These are phyloP conservation scores for Ochromonas danica DNA, from an alignment of 108 stramenopile species.

Conservation along the genomic window DNA sequence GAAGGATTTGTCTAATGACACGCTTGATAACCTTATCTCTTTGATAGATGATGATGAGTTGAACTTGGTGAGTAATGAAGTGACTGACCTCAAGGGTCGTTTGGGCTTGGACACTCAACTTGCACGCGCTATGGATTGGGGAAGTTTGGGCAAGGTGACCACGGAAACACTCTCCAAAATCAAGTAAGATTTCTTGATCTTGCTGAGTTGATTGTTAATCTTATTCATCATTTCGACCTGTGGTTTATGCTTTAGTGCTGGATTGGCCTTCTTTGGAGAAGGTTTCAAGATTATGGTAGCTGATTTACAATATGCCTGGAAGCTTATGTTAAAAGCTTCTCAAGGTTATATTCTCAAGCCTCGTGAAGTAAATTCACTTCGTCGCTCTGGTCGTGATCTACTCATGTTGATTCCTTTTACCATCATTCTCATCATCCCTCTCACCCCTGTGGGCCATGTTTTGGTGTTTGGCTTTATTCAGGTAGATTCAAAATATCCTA, in stretches of 20 bases:
- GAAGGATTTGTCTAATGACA: too few relatives aligned
- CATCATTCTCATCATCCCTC: slow-evolving; percentile 89
- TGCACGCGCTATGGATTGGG: slow-evolving; percentile 19
- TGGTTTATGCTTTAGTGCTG: slow-evolving; percentile 30
- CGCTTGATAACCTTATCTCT: neutral
- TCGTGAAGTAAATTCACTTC: slow-evolving; percentile 84
- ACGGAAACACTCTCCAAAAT: slow-evolving; percentile 27
- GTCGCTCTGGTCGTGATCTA: slow-evolving; percentile 90
- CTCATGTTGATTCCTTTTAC: slow-evolving; percentile 90
- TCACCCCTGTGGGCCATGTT: slow-evolving; percentile 92
- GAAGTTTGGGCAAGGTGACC: slow-evolving; percentile 33
- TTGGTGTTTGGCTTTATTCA: slow-evolving; percentile 91
- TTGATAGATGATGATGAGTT: slow-evolving; percentile 45
- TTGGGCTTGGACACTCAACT: slow-evolving; percentile 81
- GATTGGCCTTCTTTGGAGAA: slow-evolving; percentile 74
- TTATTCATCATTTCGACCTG: too few relatives aligned
- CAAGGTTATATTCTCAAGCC: slow-evolving; percentile 90
- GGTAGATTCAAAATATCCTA: neutral
- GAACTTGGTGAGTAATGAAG: slow-evolving; percentile 50
- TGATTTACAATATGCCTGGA: slow-evolving; percentile 74
- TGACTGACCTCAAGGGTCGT: slow-evolving; percentile 76
- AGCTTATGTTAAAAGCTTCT: slow-evolving; percentile 72
- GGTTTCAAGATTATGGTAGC: slow-evolving; percentile 71
- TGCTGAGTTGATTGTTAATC: too few relatives aligned
- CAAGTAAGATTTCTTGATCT: neutral